Conservation (phyloP, 768 basidiomycete species). For the Amanita polypyramis region DNA sequence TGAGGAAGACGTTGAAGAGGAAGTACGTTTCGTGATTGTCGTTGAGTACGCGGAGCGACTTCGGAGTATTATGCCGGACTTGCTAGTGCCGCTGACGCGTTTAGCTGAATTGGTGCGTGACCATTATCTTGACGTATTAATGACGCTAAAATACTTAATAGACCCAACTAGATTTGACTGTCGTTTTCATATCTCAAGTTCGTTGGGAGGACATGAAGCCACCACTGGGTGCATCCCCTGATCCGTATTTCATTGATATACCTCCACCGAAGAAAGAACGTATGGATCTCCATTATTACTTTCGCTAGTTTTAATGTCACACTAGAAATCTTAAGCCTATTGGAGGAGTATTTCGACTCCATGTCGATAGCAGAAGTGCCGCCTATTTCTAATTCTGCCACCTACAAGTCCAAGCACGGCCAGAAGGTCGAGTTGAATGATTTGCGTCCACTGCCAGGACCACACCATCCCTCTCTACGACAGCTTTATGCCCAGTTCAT, state of each 20-base stretch:
- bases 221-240: slow-evolving; percentile 54
- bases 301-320: background rate
- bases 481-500: slow-evolving; percentile 58
- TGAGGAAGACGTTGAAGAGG: slow-evolving; percentile 8
- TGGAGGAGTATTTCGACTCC: slow-evolving; percentile 25
- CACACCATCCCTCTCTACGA: slow-evolving; percentile 44
- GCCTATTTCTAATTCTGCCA: background rate
- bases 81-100: slow-evolving; percentile 62
- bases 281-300: slow-evolving; percentile 16
- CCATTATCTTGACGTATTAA: background rate
- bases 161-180: slow-evolving; percentile 48
- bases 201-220: slow-evolving; percentile 71
- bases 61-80: slow-evolving; percentile 48
- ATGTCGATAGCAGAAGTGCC: slow-evolving; percentile 9
- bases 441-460: background rate
- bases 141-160: slow-evolving; percentile 16
- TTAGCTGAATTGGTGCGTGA: slow-evolving; percentile 57
- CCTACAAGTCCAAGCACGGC: background rate
- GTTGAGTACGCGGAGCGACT: slow-evolving; percentile 62
- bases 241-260: slow-evolving; percentile 60
- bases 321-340: slow-evolving; percentile 22
- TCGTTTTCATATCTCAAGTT: slow-evolving; percentile 53
- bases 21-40: slow-evolving; percentile 43
- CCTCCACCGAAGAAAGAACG: slow-evolving; percentile 46
- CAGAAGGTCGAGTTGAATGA: background rate